phyloP scores from a whole-genome alignment of 257 asterid species.

The Ehretia macrophylla region DNA sequence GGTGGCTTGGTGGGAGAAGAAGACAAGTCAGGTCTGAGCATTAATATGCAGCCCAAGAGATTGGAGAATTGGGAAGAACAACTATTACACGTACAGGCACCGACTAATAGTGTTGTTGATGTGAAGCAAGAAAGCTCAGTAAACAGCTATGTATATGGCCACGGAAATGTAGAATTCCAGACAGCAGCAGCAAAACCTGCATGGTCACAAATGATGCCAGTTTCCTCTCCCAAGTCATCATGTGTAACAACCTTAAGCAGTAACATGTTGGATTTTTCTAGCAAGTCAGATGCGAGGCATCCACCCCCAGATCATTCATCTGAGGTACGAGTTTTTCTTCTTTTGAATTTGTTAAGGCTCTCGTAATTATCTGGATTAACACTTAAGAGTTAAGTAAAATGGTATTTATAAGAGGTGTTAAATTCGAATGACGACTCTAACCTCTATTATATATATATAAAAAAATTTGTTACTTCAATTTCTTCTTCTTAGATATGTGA shows the following conservation, averaged over 20 bases:
- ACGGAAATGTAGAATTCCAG: constrained; percentile 21
- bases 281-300: constrained; percentile 32
- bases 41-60: constrained; percentile 35
- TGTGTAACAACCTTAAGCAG: constrained; percentile 39
- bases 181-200: constrained; percentile 11
- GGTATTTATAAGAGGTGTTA: too few species aligned
- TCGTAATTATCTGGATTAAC: neutral
- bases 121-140: constrained; percentile 27
- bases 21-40: constrained; percentile 27
- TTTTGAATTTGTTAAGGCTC: too few species aligned
- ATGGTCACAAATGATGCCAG: constrained; percentile 42
- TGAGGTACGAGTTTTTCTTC: constrained; percentile 32
- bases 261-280: constrained; percentile 52
- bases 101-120: constrained; percentile 11
- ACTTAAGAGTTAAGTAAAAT: too few species aligned
- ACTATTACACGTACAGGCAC: constrained; percentile 10
- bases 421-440: too few species aligned
- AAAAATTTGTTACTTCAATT: too few species aligned
- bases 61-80: constrained; percentile 59
- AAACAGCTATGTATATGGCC: constrained; percentile 16
- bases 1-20: constrained; percentile 63
- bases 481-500: too few species aligned
- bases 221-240: constrained; percentile 49
- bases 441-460: too few species aligned
- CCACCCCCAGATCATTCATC: constrained; percentile 45